Conservation (phyloP, 2,329 filamentous ascomycete species). For the Monascus ruber region DNA sequence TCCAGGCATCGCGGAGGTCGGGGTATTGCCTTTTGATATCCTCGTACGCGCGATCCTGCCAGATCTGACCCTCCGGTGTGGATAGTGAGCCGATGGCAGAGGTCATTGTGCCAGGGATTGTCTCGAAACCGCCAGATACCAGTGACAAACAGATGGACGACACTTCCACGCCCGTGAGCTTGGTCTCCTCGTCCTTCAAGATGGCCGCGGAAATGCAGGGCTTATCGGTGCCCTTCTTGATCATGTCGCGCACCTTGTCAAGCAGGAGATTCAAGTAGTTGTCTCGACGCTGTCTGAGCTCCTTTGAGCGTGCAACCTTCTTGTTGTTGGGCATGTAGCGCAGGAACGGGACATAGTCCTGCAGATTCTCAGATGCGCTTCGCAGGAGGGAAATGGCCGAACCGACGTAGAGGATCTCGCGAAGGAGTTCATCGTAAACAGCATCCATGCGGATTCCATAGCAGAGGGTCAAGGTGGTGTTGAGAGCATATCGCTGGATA, state of each 20-base stretch:
- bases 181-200: conserved; percentile 52
- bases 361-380: conserved; percentile 72
- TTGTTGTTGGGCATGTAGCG: conserved; percentile 49
- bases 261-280: conserved; percentile 48
- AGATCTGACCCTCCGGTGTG: conserved; percentile 49
- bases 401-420: conserved; percentile 66
- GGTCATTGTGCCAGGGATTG: conserved; percentile 61
- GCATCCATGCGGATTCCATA: conserved; percentile 68
- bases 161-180: conserved; percentile 56
- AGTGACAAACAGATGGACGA: conserved; percentile 66
- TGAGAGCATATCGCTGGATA: conserved; percentile 65
- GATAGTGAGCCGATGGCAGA: conserved; percentile 61
- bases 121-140: conserved; percentile 65
- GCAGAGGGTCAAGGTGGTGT: conserved; percentile 65
- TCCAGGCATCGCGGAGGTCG: conserved; percentile 53
- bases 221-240: conserved; percentile 47
- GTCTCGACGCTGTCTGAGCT: conserved; percentile 53
- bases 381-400: conserved; percentile 64
- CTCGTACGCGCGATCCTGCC: conserved; percentile 54
- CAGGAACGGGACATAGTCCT: conserved; percentile 70
- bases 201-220: conserved; percentile 56
- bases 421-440: conserved; percentile 54
- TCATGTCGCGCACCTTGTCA: conserved; percentile 44
- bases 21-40: conserved; percentile 59
- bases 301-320: conserved; percentile 45